These are phyloP conservation scores for Trichoderma brevicompactum DNA, from an alignment of 2,329 filamentous ascomycete species.

Conservation along the genomic window DNA sequence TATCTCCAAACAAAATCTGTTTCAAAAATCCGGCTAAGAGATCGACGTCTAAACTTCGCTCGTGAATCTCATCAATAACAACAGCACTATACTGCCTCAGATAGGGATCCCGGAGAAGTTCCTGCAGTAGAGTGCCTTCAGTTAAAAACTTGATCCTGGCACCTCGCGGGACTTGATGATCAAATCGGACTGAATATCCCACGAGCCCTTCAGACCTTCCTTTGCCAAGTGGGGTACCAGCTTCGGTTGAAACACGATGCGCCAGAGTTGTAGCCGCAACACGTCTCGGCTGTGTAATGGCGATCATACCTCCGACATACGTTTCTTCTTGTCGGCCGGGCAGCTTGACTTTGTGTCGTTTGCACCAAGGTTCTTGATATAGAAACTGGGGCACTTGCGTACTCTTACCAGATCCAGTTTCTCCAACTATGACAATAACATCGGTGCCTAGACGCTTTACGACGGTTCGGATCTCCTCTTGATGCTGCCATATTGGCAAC, in stretches of 20 bases:
- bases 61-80: constrained; percentile 95
- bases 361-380: constrained; percentile 78
- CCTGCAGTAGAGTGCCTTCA: constrained; percentile 94
- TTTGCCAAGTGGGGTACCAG: constrained; percentile 57
- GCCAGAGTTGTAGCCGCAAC: constrained; percentile 93
- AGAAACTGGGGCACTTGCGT: constrained; percentile 96
- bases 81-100: constrained; percentile 86
- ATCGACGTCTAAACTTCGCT: constrained; percentile 93
- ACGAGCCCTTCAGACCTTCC: constrained; percentile 58
- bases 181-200: constrained; percentile 94
- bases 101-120: constrained; percentile 83
- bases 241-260: constrained; percentile 81
- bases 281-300: constrained; percentile 90
- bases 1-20: constrained; percentile 68
- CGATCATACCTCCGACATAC: constrained; percentile 77
- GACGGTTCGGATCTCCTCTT: constrained; percentile 67
- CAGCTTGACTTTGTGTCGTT: constrained; percentile 58
- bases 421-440: constrained; percentile 84
- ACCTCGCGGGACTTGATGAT: constrained; percentile 80
- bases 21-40: constrained; percentile 86
- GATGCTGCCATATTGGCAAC: constrained; percentile 80
- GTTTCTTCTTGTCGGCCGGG: constrained; percentile 46
- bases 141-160: constrained; percentile 92
- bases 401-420: constrained; percentile 96
- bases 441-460: constrained; percentile 63